Percentiles rank a stretch among this genome's conserved stretches.
phyloP scores from a whole-genome alignment of 495 filamentous ascomycete species.

The Beverwykella pulmonaria region DNA sequence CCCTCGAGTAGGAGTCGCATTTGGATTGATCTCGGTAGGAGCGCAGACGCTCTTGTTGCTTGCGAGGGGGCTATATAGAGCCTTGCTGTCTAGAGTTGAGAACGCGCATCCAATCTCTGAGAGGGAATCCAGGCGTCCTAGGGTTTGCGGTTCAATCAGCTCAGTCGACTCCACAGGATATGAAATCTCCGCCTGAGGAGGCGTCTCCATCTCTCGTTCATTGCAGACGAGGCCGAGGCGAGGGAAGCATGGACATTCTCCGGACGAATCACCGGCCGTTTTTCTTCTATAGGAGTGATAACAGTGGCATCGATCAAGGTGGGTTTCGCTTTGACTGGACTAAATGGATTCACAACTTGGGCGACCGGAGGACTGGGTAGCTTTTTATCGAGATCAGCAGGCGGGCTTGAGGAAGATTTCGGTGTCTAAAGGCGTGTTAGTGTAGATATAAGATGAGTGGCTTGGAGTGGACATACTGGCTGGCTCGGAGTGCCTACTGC shows the following conservation, averaged over 20 bases:
- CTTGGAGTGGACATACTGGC: not conserved
- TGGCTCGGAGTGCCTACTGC: not conserved
- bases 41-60: not conserved
- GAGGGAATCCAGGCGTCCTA: too few species aligned
- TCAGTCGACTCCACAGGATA: not conserved
- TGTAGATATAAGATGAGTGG: too few species aligned
- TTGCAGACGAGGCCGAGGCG: not conserved
- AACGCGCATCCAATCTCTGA: not conserved
- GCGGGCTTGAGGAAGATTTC: not conserved
- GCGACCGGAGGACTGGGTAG: constrained; percentile 30
- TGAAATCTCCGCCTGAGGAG: not conserved
- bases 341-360: constrained; percentile 10
- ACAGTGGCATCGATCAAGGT: constrained; percentile 34
- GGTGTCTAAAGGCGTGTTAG: not conserved
- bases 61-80: constrained; percentile 9
- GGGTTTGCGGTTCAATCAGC: too few species aligned
- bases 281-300: constrained; percentile 18
- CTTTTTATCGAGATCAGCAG: constrained; percentile 19
- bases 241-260: not conserved
- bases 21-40: not conserved
- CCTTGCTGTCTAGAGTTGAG: constrained; percentile 2
- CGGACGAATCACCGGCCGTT: constrained; percentile 20
- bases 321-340: constrained; percentile 25
- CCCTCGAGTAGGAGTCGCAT: not conserved
- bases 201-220: not conserved